Evolutionary conservation across 805 yeast genomes (phyloP), one percentile per base, ranked within the genome.

Genomic region (Priceomyces fermenticarens): DNA sequence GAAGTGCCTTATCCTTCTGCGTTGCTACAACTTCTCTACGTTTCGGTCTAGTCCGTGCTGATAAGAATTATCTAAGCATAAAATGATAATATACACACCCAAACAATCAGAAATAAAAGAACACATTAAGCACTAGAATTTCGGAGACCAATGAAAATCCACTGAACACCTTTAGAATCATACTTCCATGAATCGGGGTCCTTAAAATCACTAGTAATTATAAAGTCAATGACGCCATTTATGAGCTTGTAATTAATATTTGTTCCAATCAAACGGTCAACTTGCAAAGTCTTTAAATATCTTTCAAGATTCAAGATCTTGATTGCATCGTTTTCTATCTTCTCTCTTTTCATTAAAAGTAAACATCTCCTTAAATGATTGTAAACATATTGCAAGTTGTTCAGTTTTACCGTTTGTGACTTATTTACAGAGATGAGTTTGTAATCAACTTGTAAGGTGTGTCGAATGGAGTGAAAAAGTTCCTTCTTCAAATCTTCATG

Each of bases 391-490:
- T 30, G 28, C 9, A 58, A 44, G 16, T 39, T 44, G 10, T 38
- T 36, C 45, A 47, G 51, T n/a, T 44, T 43, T 2, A 63, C 60
- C 3, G 39, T 46, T 45, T 60, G 64, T 3, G 48, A 37, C 25
- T 46, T 59, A 2, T 60, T 49, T 3, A 56, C 58, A 7, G 37
- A 36, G n/a, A 64, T 58, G 3, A 64, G 45, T 7, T 52, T 51
- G 17, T 42, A 43, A 10, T 47, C 32, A 2, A 40, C 39, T 29
- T 60, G 68, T 14, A 63, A 35, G 25, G 43, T 34, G 36, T 62
- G 66, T 35, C 67, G 44, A 16, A 58, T 52, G 15, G 48, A 35
- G 36, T 63, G 67, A 30, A 64, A 63, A 4, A 55, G 37, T 11
- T 46, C 43, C 15, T 42, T 45, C 15, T 46, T 44, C 6, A 38